Base-by-base conservation (phyloP, 805 yeast species). In the Clavispora vitiphila region DNA sequence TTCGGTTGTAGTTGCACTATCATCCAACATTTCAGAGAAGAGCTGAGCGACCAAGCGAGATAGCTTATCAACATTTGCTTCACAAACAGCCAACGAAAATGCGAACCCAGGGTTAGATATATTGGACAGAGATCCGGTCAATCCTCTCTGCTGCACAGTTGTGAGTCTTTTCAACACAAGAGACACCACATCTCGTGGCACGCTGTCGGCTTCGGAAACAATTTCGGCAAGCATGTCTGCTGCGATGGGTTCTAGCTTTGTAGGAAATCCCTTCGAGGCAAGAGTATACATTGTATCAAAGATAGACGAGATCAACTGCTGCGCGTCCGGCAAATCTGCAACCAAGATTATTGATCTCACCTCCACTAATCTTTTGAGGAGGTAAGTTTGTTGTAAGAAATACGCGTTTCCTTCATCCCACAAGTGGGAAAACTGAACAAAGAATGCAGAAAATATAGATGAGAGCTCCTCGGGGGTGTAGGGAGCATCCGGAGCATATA, bases 401-500 rank as follows among this genome's bases (percentile, higher is more conserved):
- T 78, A 80, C 0, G 86, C 77, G 46, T 78, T 76, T 15, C 78
- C 80, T 8, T 65, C 66, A 42, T 80, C 80, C 6, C 66, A 51
- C 32, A 87, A 60, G 36, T 69, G 72, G 41, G 70, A 70, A 49
- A 90, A 76, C 56, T 85, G 89, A 21, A 64, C 58, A 46, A 83
- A 72, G 53, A 88, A 78, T 7, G 86, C 68, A 48, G 72, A 76
- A 65, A 89, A 87, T 15, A 87, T 74, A 4, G 70, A 80, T 1
- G 79, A 67, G 29, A 89, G 67, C 49, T 83, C 81, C 1, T 65
- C 48, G 19, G 80, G 79, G 2, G 84, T 78, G 60, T 75, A 89
- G 4, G 97, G 96, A 6, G 96, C 95, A 57, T 89, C 86, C 0
- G 96, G 96, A 0, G 96, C 96, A 54, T 74, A 83, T 12, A 90